Conservation (phyloP, 441 rosid species). For the Adansonia grandidieri region DNA sequence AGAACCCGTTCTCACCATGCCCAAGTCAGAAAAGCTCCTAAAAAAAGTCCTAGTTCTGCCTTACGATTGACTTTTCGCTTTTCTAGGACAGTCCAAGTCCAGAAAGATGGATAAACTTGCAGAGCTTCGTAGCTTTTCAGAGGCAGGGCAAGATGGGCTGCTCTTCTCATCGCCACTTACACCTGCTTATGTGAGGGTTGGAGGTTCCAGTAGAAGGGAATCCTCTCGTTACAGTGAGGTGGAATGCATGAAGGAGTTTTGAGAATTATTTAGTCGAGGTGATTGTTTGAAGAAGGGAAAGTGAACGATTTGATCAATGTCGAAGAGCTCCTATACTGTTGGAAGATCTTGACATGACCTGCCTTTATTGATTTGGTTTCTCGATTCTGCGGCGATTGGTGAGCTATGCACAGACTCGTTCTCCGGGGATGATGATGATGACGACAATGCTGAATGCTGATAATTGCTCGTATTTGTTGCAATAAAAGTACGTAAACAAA, state of each 20-base stretch:
- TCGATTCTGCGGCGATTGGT: neutral
- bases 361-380: neutral
- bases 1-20: conserved; percentile 26
- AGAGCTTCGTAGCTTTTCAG: neutral
- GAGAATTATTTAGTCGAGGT: conserved; percentile 12
- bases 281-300: conserved; percentile 15
- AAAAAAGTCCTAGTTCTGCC: neutral
- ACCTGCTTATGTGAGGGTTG: neutral
- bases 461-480: neutral
- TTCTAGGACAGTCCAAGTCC: conserved; percentile 23
- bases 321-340: conserved; percentile 5
- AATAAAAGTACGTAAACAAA: neutral
- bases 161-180: conserved; percentile 2
- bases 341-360: neutral
- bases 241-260: conserved; percentile 11
- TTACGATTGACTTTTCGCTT: conserved; percentile 35
- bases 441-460: neutral
- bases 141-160: conserved; percentile 2
- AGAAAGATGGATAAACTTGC: conserved; percentile 19
- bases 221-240: neutral
- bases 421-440: neutral
- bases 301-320: conserved; percentile 6
- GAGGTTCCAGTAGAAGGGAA: neutral
- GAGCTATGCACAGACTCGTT: conserved; percentile 9
- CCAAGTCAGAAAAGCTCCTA: conserved; percentile 32